Evolutionary conservation across 2,329 filamentous ascomycete species (phyloP), one percentile per base, ranked within the genome.

Genomic region (Pestalotiopsis fici): DNA sequence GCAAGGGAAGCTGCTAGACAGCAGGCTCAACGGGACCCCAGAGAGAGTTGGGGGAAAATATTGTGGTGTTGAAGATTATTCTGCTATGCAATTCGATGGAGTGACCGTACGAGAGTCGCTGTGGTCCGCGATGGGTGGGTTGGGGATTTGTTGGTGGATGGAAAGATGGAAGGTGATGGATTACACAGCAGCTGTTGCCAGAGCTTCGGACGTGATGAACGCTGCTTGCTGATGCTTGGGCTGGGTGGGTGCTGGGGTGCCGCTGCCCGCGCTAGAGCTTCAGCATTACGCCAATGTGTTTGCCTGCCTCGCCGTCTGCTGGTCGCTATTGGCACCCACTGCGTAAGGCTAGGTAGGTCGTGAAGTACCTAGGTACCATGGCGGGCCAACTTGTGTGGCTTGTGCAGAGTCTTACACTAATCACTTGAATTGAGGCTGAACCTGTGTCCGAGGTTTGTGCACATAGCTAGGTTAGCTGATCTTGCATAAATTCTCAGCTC

Each of bases 151-250:
- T 66, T 70, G 68, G 66, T 37, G 70, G 66, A 31, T 60, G 57
- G 56, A 43, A 37, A 35, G 63, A 65, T 73, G 69, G 64, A 65
- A 67, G 28, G 21, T 62, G 65, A 63, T 67, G 62, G 69, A 69
- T 62, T 64, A 35, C 47, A 60, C 57, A 62, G 21, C 39, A 71
- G 70, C 68, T 70, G 69, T 69, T 60, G 31, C 31, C 64, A 67
- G 65, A 66, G 67, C 39, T 62, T 55, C 60, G 47, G 31, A 43
- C 23, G 68, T n/a, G 21, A 31, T 27, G 43, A 35, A 59, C 13
- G 55, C 55, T 27, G 28, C 27, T 23, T 11, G 54, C 25, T 59
- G 35, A 43, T 43, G 60, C 43, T 47, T 37, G n/a, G 60, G 43
- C 21, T 25, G 60, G 31, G n/a, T 60, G 28, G n/a, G 12, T 60